Percentiles rank a stretch among this genome's conserved stretches.
Conservation (phyloP, 2,329 filamentous ascomycete genomes). For the Bipolaris gigantea region DNA sequence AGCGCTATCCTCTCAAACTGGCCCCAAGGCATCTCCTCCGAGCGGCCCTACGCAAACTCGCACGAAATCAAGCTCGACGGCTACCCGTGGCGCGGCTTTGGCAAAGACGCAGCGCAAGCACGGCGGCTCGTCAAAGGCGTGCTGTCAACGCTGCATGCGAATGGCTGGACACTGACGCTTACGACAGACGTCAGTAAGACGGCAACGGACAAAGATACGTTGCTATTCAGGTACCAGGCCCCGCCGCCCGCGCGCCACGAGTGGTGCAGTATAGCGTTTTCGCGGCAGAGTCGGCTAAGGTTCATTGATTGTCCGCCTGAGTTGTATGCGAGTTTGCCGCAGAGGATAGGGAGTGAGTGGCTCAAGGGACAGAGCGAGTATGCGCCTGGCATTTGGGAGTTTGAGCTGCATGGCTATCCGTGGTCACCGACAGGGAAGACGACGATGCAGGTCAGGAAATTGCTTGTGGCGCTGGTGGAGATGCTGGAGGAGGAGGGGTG, state of each 20-base stretch:
- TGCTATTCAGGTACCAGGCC: conserved; percentile 45
- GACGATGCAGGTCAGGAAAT: conserved; percentile 41
- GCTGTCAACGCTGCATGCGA: conserved; percentile 22
- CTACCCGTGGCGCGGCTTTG: conserved; percentile 40
- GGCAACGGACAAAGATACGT: conserved; percentile 29
- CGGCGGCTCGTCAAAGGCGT: conserved; percentile 39
- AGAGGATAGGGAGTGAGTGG: conserved; percentile 14
- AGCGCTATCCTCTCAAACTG: conserved; percentile 27
- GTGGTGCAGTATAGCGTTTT: conserved; percentile 46
- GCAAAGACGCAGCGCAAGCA: conserved; percentile 33
- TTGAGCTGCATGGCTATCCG: conserved; percentile 42
- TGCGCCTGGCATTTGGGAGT: conserved; percentile 26
- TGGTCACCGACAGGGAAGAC: conserved; percentile 39
- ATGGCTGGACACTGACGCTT: conserved; percentile 46
- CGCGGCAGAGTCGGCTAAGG: conserved; percentile 27
- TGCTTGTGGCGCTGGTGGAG: conserved; percentile 38
- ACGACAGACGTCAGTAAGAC: conserved; percentile 44
- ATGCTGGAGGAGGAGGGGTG: conserved; percentile 42
- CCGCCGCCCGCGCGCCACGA: conserved; percentile 41
- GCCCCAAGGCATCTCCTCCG: conserved; percentile 36
- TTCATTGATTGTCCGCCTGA: conserved; percentile 36
- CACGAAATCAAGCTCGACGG: conserved; percentile 46
- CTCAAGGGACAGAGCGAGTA: conserved; percentile 15
- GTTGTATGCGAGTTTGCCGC: conserved; percentile 11
- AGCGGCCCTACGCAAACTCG: conserved; percentile 37